Percentiles rank a stretch among this genome's conserved stretches.
Evolutionary conservation across 108 stramenopile species (phyloP).

Genomic region (Aurantiochytrium sp.): DNA sequence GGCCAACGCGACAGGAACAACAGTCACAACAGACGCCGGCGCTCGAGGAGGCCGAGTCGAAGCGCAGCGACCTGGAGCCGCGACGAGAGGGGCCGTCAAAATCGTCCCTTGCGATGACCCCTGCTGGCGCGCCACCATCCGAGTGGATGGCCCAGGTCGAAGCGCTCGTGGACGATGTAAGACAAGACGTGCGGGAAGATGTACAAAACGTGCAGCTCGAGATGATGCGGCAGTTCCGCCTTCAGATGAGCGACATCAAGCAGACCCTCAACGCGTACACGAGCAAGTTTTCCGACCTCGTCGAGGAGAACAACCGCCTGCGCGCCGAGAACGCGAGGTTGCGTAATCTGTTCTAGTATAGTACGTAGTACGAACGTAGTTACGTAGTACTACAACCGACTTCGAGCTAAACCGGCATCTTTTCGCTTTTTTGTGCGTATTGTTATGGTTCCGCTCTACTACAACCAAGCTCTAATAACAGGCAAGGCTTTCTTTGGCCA

Average conservation of each 20-base stretch:
- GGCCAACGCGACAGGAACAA: neutral
- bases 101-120: neutral
- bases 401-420: too few relatives aligned
- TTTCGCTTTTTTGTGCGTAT: too few relatives aligned
- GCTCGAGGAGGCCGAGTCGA: too few relatives aligned
- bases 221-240: constrained; percentile 27
- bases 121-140: neutral
- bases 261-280: neutral
- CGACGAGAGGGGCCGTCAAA: too few relatives aligned
- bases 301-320: constrained; percentile 23
- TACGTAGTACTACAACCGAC: too few relatives aligned
- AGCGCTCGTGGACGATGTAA: neutral
- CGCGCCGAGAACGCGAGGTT: neutral
- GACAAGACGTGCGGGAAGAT: neutral
- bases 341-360: constrained; percentile 1
- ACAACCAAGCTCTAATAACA: too few relatives aligned
- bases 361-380: too few relatives aligned
- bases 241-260: constrained; percentile 6
- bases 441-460: too few relatives aligned
- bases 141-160: neutral
- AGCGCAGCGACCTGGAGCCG: too few relatives aligned
- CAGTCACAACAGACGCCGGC: too few relatives aligned
- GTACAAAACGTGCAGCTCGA: constrained; percentile 23
- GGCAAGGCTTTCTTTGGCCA: too few relatives aligned
- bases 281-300: neutral